Base-by-base conservation (phyloP, 192 early-diverging fungal species). In the Linnemannia exigua region DNA sequence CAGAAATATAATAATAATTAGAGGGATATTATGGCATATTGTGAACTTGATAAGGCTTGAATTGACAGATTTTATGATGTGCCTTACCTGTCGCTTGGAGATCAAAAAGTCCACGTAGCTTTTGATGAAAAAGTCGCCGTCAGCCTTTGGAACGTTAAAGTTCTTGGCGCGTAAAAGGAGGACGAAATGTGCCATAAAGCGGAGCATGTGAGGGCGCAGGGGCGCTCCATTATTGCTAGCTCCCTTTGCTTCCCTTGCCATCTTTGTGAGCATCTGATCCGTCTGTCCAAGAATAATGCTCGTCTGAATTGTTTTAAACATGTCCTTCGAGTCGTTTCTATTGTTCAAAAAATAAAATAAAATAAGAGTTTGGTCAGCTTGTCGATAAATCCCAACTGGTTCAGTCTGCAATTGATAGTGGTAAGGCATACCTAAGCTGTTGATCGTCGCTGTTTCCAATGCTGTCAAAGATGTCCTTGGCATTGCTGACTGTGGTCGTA, bases 101-200 rank as follows among this genome's bases (percentile, higher is more conserved):
- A 86, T 86, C 70, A 86, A 73, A 68, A 72, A 76, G 31, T 86
- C 89, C 52, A 93, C 88, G 74, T 94, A 96, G 25, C 73, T 72
- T 38, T 88, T 83, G 48, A 96, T 87, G 33, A 93, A 87, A 28
- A 47, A 81, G 76, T 93, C 89, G 20, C 92, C 90, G 9, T 81
- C 84, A 3, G 79, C 78, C n/a, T 67, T 76, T 0, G 92, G 89
- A 41, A 90, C 79, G 37, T 69, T 75, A 36, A 91, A 87, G 7
- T 90, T 90, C n/a, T 92, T 88, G 20, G 88, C 87, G 9, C 91
- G 92, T n/a, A 96, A 72, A 22, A 91, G 82, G n/a, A 96, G 84
- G 7, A 94, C 89, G 12, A 92, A 87, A 72, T 97, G 95, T 1
- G 92, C 90, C 52, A 95, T 81, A 72, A 97, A 91, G 20, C 95